A percentile compares a stretch with the other conserved stretches of the same genome.
phyloP scores from a whole-genome alignment of 2,329 filamentous ascomycete species.

The Geosmithia flava region DNA sequence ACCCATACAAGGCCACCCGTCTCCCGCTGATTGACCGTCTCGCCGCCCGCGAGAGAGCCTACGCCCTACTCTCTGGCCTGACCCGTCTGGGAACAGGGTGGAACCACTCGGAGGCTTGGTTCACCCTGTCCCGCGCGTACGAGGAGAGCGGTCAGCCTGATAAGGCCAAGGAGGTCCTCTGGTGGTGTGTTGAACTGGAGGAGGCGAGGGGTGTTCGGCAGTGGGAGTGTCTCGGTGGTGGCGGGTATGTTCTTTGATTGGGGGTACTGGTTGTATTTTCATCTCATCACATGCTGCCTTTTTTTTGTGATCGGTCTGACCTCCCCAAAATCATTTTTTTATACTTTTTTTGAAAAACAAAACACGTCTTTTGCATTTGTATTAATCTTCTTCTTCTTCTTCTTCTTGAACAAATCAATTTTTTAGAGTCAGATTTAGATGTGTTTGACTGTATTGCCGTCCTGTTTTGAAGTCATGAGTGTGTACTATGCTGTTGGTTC shows the following conservation, averaged over 20 bases:
- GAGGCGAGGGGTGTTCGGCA: constrained; percentile 68
- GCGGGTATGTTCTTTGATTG: constrained; percentile 46
- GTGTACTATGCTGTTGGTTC: no score
- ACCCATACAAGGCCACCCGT: constrained; percentile 43
- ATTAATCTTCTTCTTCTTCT: no score
- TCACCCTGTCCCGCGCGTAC: constrained; percentile 71
- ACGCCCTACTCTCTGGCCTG: constrained; percentile 66
- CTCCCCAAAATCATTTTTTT: no score
- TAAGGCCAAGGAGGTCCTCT: constrained; percentile 83
- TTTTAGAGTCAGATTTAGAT: no score
- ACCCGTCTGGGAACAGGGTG: constrained; percentile 80
- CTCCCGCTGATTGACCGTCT: constrained; percentile 68
- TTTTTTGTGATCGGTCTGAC: no score
- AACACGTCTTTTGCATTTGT: no score
- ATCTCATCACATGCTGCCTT: no score
- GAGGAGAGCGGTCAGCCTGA: constrained; percentile 77
- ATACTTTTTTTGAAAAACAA: no score
- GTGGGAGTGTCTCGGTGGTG: constrained; percentile 60
- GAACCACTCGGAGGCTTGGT: constrained; percentile 93
- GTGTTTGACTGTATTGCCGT: no score
- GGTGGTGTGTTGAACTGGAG: constrained; percentile 96
- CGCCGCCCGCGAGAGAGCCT: constrained; percentile 82
- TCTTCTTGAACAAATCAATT: no score
- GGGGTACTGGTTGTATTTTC: no score
- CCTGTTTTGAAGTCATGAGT: no score